Base-by-base conservation (phyloP, 163 green algal genomes). In the Chlorella variabilis region DNA sequence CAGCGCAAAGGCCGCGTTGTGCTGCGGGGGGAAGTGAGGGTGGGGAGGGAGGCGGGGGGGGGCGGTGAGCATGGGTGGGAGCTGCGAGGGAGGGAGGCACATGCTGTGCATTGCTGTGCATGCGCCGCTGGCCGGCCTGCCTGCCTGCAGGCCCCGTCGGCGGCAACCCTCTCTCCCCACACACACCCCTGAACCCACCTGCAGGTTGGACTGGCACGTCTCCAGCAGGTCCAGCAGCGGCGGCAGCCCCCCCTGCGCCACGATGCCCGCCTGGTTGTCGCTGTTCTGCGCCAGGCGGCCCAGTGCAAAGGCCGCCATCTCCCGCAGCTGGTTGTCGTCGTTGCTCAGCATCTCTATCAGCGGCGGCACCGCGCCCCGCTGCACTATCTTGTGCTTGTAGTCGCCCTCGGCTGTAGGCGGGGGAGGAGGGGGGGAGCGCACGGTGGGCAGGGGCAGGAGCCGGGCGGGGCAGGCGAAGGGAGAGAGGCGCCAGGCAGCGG, bases 281-380 rank as follows among this genome's bases (percentile, higher is more conserved):
- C 71, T 29, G 85, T 99, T 97, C 88, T 99, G 97, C 4, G 97
- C 97, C 15, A 99, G 88, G 18, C 96, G 88, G 18, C 97, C 97
- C 71, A 99, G 87, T 23, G 97, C 97, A 94, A 99, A 99, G 7
- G 97, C 96, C 11, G 97, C 95, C 97, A 99, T 99, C 87, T 99
- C 97, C 49, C 93, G 91, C 38, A 99, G 87, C 83, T 97, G 91
- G 27, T 75, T 75, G 86, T 99, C 96, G 0, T 65, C 49, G 33
- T 87, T 81, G 31, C 63, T 66, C 71, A 99, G 92, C 97, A 99
- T 99, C 17, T 85, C 84, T 48, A 99, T 95, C 27, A 99, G 90
- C 33, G 96, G 94, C 15, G 93, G 88, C 71, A 99, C 91, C 17
- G 95, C 97, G 9, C 97, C 97, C 18, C 97, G 89, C 92, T 99